Evolutionary conservation across 331 rosid species (phyloP), one percentile per base, ranked within the genome.

Genomic region (Acacia concinna): DNA sequence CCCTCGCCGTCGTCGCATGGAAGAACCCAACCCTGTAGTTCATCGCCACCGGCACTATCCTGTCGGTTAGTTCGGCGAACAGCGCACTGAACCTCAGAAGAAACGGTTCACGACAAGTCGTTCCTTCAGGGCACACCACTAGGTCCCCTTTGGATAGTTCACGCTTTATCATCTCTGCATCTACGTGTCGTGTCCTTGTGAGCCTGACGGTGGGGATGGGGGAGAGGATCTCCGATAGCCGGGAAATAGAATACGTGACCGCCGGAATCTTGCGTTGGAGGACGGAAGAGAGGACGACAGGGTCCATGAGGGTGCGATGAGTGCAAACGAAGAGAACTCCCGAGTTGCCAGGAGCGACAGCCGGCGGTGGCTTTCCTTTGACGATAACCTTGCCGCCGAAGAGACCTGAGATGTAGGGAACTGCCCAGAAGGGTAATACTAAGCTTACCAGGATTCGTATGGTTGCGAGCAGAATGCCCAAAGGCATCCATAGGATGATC

Each of bases 21-120:
- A 95, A 95, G 79, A 95, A 86, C 27, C 97, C 94, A 1, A 93
- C 94, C 71, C 97, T 84, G 31, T 93, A 95, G 71, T 90, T 95
- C 98, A 95, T 93, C 2, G 98, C 99, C 70, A 95, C 99, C 2
- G 99, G 98, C n/a, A 95, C 99, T 21, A 95, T 95, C 30, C 91
- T 80, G 79, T 95, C 97, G 0, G 99, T 93, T 27, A 95, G 71
- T 8, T 95, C 98, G 0, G 99, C 98, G 28, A 93, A 95, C 0
- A 95, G 87, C 0, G 88, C 96, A 34, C 98, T 93, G 72, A 95
- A 95, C 64, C 99, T 56, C 32, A 93, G 28, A 7, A 95, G 93
- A 21, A 95, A 95, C 3, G 99, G 99, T 51, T 95, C 98, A 1
- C 99, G 92, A 30, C 99, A 95, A 0, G 99, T 95, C 3, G 99